Evolutionary conservation across 257 asterid genomes (phyloP), one percentile per base, ranked within the genome.

Genomic region (Euphrasia confusa): DNA sequence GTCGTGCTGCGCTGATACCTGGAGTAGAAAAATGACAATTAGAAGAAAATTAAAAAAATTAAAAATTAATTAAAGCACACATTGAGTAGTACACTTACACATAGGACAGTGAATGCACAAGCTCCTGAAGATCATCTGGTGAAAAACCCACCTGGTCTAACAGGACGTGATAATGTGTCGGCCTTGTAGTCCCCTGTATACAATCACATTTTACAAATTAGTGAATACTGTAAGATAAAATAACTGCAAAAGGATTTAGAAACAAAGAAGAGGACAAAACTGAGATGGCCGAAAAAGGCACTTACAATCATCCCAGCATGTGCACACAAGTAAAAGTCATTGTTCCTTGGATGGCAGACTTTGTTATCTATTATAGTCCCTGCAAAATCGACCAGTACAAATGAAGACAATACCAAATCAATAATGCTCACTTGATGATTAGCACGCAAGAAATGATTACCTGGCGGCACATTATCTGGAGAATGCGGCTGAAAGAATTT

Each of bases 1-100:
- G 95, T 87, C 11, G 90, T 87, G 71, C 95, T 84, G 10, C 90
- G 76, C 68, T 87, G 95, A 65, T 87, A 87, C 73, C 95, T 87
- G 88, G 62, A 72, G 54, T 1, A 13, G 26, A 45, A 8, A 7
- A 18, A 28, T 12, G 12, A 11, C 6, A 54, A 26, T 54, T 10
- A 54, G 37, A 54, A 24, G 55, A 5, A 15, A n/a, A 6, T 12
- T 8, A 21, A 18, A 10, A 52, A n/a, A 52, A 17, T 7, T 0
- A 15, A 9, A 1, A 4, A 18, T 3, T 18, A 53, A 9, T 54
- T 54, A 21, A 54, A 18, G 8, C 18, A 54, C 18, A 2, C 5
- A 5, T 5, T 10, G 17, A 24, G 39, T 54, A 54, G 17, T 11
- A 35, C 60, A 54, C 95, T 82, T 75, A 89, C 97, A 86, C 97